Conservation (phyloP, 257 asterid genomes). For the Lycium barbarum region DNA sequence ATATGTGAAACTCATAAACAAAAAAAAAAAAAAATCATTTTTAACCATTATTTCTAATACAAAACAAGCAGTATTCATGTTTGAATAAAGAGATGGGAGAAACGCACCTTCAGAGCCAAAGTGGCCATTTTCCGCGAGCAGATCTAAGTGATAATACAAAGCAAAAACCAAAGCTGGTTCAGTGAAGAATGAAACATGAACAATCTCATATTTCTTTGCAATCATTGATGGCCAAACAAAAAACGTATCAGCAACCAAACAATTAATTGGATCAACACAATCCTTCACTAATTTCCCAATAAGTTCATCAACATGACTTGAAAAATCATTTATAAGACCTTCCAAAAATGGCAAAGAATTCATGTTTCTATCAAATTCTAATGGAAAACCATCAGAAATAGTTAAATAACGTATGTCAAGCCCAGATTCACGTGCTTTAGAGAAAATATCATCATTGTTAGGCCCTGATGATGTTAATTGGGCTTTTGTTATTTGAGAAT, state of each 20-base stretch:
- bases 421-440: not conserved
- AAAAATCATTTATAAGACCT: not conserved
- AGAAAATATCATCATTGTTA: not conserved
- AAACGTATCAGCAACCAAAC: constrained; percentile 55
- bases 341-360: not conserved
- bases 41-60: too few relatives aligned
- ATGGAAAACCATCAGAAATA: not conserved
- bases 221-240: constrained; percentile 47
- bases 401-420: not conserved
- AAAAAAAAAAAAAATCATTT: too few relatives aligned
- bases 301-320: not conserved
- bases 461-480: not conserved
- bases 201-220: constrained; percentile 47
- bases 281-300: not conserved
- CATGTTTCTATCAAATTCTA: constrained; percentile 10
- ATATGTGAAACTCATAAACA: too few relatives aligned
- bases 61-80: too few relatives aligned
- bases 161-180: constrained; percentile 58
- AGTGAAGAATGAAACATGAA: constrained; percentile 55
- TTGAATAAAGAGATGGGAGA: too few relatives aligned
- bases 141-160: constrained; percentile 47
- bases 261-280: constrained; percentile 39
- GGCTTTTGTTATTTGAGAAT: constrained; percentile 5
- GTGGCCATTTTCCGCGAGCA: constrained; percentile 48
- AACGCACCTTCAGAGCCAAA: constrained; percentile 34